These are phyloP conservation scores for Pseudohalonectria lignicola DNA, from an alignment of 2,329 filamentous ascomycete species.

Conservation along the genomic window DNA sequence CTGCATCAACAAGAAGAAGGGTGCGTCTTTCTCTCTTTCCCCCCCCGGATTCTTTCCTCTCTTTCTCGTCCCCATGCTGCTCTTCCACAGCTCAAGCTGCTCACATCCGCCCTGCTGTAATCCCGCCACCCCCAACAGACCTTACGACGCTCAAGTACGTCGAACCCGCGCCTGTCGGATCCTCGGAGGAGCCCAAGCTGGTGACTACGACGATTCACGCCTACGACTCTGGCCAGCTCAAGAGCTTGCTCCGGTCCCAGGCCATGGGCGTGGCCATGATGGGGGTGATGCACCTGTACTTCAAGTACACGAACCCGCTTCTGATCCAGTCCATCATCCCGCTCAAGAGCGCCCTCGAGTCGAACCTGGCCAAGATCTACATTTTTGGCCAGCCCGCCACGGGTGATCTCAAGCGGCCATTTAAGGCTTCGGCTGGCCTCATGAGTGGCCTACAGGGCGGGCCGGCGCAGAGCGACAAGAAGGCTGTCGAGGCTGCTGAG, in stretches of 20 bases:
- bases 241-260: constrained; percentile 76
- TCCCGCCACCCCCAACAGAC: constrained; percentile 45
- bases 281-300: constrained; percentile 96
- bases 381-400: constrained; percentile 75
- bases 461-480: constrained; percentile 83
- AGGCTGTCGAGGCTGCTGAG: constrained; percentile 71
- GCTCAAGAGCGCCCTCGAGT: constrained; percentile 88
- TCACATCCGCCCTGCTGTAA: too few species aligned
- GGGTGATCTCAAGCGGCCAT: constrained; percentile 89
- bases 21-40: constrained; percentile 38
- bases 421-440: constrained; percentile 77
- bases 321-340: constrained; percentile 98
- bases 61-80: background rate
- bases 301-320: constrained; percentile 99
- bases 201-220: constrained; percentile 94
- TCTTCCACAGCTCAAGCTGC: too few species aligned
- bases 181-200: constrained; percentile 86
- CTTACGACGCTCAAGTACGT: constrained; percentile 98
- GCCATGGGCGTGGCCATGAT: constrained; percentile 98
- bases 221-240: constrained; percentile 83
- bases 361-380: constrained; percentile 94
- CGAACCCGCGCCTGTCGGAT: constrained; percentile 88
- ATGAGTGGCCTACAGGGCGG: constrained; percentile 68
- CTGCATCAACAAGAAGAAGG: constrained; percentile 93
- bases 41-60: too few species aligned